These are phyloP conservation scores for Antrodiella citrinella DNA, from an alignment of 768 basidiomycete genomes.

Conservation along the genomic window DNA sequence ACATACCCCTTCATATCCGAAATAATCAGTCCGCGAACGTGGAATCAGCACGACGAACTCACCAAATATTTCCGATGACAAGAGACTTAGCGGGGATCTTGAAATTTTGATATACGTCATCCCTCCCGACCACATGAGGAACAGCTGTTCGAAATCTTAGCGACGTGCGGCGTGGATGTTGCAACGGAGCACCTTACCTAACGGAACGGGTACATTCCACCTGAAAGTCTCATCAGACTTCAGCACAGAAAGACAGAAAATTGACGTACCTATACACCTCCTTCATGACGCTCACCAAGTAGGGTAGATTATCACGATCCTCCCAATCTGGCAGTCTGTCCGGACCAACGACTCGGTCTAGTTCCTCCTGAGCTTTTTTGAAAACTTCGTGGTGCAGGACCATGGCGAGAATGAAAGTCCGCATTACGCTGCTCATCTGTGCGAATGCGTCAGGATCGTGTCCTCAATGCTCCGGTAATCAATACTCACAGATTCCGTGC, in stretches of 20 bases:
- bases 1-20: constrained; percentile 12
- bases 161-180: neutral
- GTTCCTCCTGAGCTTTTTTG: constrained; percentile 31
- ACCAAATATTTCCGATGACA: constrained; percentile 19
- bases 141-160: constrained; percentile 8
- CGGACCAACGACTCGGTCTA: constrained; percentile 31
- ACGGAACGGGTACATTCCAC: constrained; percentile 5
- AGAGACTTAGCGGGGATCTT: constrained; percentile 19
- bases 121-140: constrained; percentile 14
- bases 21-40: neutral
- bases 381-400: constrained; percentile 20
- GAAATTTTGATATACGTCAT: constrained; percentile 21
- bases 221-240: neutral
- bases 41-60: neutral
- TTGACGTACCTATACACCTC: constrained; percentile 22
- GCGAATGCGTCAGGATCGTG: neutral
- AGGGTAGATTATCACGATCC: constrained; percentile 34
- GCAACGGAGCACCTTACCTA: constrained; percentile 4
- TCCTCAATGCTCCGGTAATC: neutral
- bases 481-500: constrained; percentile 16
- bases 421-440: constrained; percentile 11
- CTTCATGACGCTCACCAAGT: constrained; percentile 28
- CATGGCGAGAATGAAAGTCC: constrained; percentile 20
- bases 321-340: constrained; percentile 30
- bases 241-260: neutral